Percentiles rank a stretch among this genome's conserved stretches.
Conservation (phyloP, 1,284 basidiomycete species). For the Phylloboletellus chloephorus region DNA sequence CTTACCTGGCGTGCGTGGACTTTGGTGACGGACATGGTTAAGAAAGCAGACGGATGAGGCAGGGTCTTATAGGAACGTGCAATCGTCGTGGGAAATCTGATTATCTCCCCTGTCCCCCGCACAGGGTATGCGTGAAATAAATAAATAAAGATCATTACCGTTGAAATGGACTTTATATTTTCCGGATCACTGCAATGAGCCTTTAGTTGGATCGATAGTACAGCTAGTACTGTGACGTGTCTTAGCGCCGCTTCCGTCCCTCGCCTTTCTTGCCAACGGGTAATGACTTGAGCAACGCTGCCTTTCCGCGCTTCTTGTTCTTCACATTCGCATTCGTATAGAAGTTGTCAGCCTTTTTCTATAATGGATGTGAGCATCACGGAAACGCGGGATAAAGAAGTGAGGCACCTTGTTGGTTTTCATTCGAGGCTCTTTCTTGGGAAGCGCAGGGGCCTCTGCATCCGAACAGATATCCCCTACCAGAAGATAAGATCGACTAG, state of each 20-base stretch:
- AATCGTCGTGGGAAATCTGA: conserved; percentile 31
- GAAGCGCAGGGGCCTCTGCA: conserved; percentile 31
- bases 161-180: conserved; percentile 9
- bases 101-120: conserved; percentile 19
- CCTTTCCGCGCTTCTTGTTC: conserved; percentile 73
- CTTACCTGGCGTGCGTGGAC: conserved; percentile 83
- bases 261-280: conserved; percentile 45
- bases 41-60: conserved; percentile 27
- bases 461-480: conserved; percentile 31
- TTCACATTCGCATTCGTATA: conserved; percentile 85
- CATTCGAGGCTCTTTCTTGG: conserved; percentile 70
- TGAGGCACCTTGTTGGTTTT: conserved; percentile 76
- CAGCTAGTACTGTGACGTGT: conserved; percentile 8
- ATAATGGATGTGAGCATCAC: conserved; percentile 16
- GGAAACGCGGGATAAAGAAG: conserved; percentile 1
- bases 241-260: conserved; percentile 35
- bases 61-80: conserved; percentile 23
- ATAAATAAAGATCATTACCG: too few relatives aligned
- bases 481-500: conserved; percentile 5
- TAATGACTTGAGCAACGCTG: conserved; percentile 49
- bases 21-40: conserved; percentile 81
- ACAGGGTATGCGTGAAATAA: too few relatives aligned
- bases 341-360: conserved; percentile 91
- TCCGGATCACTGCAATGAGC: conserved; percentile 12
- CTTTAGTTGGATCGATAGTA: conserved; percentile 11